Evolutionary conservation across 768 basidiomycete species (phyloP).

Genomic region (Amanita exitialis): DNA sequence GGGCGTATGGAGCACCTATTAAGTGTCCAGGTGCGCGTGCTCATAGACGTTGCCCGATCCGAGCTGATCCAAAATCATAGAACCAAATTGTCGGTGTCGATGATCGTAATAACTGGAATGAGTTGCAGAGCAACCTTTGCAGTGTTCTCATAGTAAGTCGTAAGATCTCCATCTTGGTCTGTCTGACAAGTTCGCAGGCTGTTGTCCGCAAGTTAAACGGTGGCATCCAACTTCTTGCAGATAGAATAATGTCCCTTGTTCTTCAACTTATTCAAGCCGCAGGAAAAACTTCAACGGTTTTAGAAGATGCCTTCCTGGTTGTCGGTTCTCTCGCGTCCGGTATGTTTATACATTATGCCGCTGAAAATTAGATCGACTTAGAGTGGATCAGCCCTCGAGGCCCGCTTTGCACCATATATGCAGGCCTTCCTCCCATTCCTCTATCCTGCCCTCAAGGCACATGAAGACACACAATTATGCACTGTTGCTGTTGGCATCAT

Average conservation of each 20-base stretch:
- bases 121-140: slow-evolving; percentile 92
- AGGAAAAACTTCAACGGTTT: slow-evolving; percentile 86
- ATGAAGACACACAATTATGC: slow-evolving; percentile 94
- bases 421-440: slow-evolving; percentile 49
- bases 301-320: slow-evolving; percentile 94
- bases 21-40: slow-evolving; percentile 56
- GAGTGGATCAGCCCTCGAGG: slow-evolving; percentile 51
- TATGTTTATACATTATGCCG: slow-evolving; percentile 16
- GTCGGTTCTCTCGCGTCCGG: slow-evolving; percentile 81
- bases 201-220: slow-evolving; percentile 77
- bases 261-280: slow-evolving; percentile 79
- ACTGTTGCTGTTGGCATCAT: slow-evolving; percentile 94
- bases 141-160: slow-evolving; percentile 73
- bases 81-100: slow-evolving; percentile 92
- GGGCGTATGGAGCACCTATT: slow-evolving; percentile 85
- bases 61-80: slow-evolving; percentile 22
- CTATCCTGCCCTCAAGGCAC: slow-evolving; percentile 76
- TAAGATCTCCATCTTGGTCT: neutral
- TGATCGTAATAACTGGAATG: slow-evolving; percentile 98
- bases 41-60: neutral
- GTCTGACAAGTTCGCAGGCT: slow-evolving; percentile 34
- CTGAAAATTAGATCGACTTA: slow-evolving; percentile 1
- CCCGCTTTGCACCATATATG: slow-evolving; percentile 75
- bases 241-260: slow-evolving; percentile 90
- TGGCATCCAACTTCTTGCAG: slow-evolving; percentile 80